Evolutionary conservation across 2,329 filamentous ascomycete species (phyloP).

Genomic region (Fusarium liriodendri): DNA sequence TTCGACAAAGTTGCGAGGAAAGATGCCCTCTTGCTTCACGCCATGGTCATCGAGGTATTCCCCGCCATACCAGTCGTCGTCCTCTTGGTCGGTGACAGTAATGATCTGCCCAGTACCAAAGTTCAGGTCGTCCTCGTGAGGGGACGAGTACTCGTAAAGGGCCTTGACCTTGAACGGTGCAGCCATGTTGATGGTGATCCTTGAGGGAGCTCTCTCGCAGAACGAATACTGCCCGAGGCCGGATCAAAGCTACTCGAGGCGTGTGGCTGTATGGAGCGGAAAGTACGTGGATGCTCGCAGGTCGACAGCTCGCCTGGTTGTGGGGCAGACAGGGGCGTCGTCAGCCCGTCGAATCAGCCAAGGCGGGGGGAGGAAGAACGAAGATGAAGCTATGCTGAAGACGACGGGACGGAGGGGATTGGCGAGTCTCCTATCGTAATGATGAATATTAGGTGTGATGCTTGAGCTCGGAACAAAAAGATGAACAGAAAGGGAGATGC

Average conservation of each 20-base stretch:
- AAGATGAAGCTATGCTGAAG: slow-evolving; percentile 22
- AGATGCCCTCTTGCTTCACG: slow-evolving; percentile 83
- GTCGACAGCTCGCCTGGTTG: slow-evolving; percentile 44
- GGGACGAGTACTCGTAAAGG: slow-evolving; percentile 92
- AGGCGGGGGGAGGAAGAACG: slow-evolving; percentile 33
- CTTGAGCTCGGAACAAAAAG: slow-evolving; percentile 21
- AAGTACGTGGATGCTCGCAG: slow-evolving; percentile 35
- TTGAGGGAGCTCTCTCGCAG: slow-evolving; percentile 42
- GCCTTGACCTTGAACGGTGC: slow-evolving; percentile 93
- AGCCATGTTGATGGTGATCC: slow-evolving; percentile 66
- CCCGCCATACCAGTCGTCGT: slow-evolving; percentile 92
- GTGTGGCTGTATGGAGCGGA: slow-evolving; percentile 40
- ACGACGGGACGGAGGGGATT: slow-evolving; percentile 39
- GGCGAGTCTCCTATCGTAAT: slow-evolving; percentile 11
- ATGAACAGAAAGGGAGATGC: slow-evolving; percentile 36
- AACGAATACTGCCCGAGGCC: slow-evolving; percentile 45
- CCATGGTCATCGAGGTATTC: slow-evolving; percentile 85
- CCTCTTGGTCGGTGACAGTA: slow-evolving; percentile 91
- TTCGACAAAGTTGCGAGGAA: slow-evolving; percentile 97
- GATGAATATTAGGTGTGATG: slow-evolving; percentile 20
- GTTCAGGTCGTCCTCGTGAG: slow-evolving; percentile 93
- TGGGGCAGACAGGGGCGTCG: slow-evolving; percentile 47
- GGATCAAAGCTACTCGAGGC: slow-evolving; percentile 41
- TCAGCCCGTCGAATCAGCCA: slow-evolving; percentile 44
- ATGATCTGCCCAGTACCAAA: slow-evolving; percentile 90